Evolutionary conservation across 2,329 filamentous ascomycete species (phyloP).

Genomic region (Claviceps humidiphila): DNA sequence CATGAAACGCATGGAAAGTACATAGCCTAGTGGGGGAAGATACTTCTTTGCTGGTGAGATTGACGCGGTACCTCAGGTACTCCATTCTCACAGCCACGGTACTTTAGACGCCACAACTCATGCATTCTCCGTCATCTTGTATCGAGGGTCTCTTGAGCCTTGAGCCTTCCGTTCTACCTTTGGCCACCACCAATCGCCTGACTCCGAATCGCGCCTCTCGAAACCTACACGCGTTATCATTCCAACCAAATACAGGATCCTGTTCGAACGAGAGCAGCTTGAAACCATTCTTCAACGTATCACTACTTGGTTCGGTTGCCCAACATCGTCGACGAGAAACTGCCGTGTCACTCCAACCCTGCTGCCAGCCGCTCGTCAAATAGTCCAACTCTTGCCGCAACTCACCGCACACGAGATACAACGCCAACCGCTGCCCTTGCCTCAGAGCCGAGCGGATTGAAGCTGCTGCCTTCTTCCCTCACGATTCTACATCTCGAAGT

Average conservation of each 20-base stretch:
- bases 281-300: background rate
- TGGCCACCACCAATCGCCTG: background rate
- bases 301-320: background rate
- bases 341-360: background rate
- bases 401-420: background rate
- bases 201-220: background rate
- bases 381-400: background rate
- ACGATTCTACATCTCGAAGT: background rate
- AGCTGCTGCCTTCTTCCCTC: background rate
- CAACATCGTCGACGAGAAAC: background rate
- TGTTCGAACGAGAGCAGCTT: background rate
- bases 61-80: background rate
- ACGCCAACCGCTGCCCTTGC: background rate
- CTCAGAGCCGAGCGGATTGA: background rate
- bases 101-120: background rate
- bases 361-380: background rate
- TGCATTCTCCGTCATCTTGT: background rate
- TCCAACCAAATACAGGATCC: background rate
- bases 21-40: background rate
- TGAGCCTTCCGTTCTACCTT: background rate
- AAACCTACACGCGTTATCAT: background rate
- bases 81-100: background rate
- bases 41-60: background rate
- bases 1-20: background rate
- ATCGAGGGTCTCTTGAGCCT: background rate